Evolutionary conservation across 2,329 filamentous ascomycete species (phyloP).

Genomic region (Microdochium nivale): DNA sequence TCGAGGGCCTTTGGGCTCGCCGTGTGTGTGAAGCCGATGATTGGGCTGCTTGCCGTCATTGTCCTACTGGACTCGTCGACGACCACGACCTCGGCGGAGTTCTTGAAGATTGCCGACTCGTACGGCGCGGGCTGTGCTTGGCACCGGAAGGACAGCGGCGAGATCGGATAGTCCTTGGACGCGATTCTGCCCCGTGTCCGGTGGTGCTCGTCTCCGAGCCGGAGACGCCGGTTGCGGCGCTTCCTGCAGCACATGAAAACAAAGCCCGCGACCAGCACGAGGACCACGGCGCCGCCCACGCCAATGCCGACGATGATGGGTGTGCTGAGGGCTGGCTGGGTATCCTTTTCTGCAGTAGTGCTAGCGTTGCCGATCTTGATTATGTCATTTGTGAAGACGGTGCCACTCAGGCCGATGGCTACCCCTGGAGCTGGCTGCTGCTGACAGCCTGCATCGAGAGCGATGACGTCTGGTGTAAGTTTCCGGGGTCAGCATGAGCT

Average conservation of each 20-base stretch:
- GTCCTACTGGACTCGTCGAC: constrained; percentile 20
- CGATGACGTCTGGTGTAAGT: constrained; percentile 33
- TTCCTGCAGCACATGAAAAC: constrained; percentile 37
- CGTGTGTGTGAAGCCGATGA: constrained; percentile 12
- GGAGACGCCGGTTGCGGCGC: constrained; percentile 26
- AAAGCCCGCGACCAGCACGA: constrained; percentile 28
- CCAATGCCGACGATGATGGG: constrained; percentile 35
- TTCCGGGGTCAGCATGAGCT: constrained; percentile 1
- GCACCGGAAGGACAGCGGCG: constrained; percentile 43
- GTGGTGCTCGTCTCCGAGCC: constrained; percentile 14
- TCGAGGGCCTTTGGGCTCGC: constrained; percentile 7
- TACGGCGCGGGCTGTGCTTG: constrained; percentile 33
- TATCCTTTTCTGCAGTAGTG: constrained; percentile 5
- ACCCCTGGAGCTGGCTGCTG: constrained; percentile 31
- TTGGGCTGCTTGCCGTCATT: constrained; percentile 3
- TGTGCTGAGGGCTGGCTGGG: constrained; percentile 19
- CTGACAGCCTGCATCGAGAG: constrained; percentile 41
- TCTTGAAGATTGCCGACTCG: constrained; percentile 26
- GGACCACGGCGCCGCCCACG: constrained; percentile 26
- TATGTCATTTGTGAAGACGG: constrained; percentile 29
- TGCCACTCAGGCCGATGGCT: constrained; percentile 31
- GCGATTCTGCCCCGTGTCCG: constrained; percentile 8
- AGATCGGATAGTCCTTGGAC: constrained; percentile 25
- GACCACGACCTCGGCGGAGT: constrained; percentile 6
- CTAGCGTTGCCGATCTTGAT: constrained; percentile 26